phyloP scores from a whole-genome alignment of 768 basidiomycete species.

The Suillus decipiens region DNA sequence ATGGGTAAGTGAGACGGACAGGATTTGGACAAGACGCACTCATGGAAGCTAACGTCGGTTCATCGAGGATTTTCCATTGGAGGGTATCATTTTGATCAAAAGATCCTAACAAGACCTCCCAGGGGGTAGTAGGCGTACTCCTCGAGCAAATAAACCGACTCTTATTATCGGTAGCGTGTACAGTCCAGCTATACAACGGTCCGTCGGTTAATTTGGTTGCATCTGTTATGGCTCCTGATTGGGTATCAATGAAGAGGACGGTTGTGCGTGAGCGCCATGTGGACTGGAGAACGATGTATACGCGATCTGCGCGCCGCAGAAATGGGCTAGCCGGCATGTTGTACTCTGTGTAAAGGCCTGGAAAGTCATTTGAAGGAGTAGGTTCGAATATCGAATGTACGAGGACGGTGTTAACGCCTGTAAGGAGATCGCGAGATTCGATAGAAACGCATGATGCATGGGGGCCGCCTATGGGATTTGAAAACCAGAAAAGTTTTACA shows the following conservation, averaged over 20 bases:
- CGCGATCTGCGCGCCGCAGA: slow-evolving; percentile 23
- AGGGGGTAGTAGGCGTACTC: slow-evolving; percentile 49
- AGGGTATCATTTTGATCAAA: slow-evolving; percentile 27
- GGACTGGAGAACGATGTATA: slow-evolving; percentile 45
- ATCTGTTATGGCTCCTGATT: slow-evolving; percentile 42
- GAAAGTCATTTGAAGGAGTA: slow-evolving; percentile 41
- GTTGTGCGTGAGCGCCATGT: slow-evolving; percentile 58
- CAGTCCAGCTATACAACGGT: slow-evolving; percentile 48
- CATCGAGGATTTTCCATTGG: slow-evolving; percentile 45
- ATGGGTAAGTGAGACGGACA: neutral
- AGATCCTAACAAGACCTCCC: slow-evolving; percentile 54
- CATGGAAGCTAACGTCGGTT: slow-evolving; percentile 39
- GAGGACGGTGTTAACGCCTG: slow-evolving; percentile 26
- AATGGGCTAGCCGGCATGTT: slow-evolving; percentile 47
- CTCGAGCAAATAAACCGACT: slow-evolving; percentile 48
- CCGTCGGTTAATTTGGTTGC: slow-evolving; percentile 15
- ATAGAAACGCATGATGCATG: slow-evolving; percentile 59
- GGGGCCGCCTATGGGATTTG: slow-evolving; percentile 55
- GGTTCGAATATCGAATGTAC: slow-evolving; percentile 46
- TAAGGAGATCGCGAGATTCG: slow-evolving; percentile 42
- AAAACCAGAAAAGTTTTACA: slow-evolving; percentile 51
- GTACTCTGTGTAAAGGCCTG: slow-evolving; percentile 60
- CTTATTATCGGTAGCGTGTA: slow-evolving; percentile 50
- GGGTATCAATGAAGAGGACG: slow-evolving; percentile 46
- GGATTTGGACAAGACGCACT: slow-evolving; percentile 34